phyloP scores from a whole-genome alignment of 2,329 filamentous ascomycete species.

The Trichoderma hamatum region DNA sequence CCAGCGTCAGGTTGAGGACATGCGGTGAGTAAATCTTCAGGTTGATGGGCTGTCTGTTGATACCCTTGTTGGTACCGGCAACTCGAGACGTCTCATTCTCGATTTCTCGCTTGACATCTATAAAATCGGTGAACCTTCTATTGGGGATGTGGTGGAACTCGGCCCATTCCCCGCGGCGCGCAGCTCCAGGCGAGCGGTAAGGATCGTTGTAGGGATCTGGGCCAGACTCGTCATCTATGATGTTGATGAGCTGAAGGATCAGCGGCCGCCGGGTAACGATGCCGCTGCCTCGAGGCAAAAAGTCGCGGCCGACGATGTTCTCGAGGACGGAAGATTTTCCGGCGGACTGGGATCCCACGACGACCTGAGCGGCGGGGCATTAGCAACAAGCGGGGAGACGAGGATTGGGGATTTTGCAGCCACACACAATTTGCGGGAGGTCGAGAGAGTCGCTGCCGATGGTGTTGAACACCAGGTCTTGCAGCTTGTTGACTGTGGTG shows the following conservation, averaged over 20 bases:
- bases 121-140: conserved; percentile 86
- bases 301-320: conserved; percentile 97
- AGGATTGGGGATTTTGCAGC: not conserved
- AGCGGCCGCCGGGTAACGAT: conserved; percentile 94
- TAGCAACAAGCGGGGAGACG: conserved; percentile 27
- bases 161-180: conserved; percentile 74
- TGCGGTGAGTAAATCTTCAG: conserved; percentile 98
- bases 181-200: conserved; percentile 76
- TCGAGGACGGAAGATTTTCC: conserved; percentile 98
- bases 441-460: conserved; percentile 98
- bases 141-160: conserved; percentile 96
- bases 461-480: conserved; percentile 98
- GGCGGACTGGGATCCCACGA: conserved; percentile 96
- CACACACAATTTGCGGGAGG: conserved; percentile 91
- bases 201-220: conserved; percentile 67
- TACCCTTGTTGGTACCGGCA: conserved; percentile 92
- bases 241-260: conserved; percentile 97
- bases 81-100: conserved; percentile 95
- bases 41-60: conserved; percentile 96
- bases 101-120: conserved; percentile 92
- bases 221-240: conserved; percentile 73
- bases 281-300: conserved; percentile 91
- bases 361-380: conserved; percentile 64
- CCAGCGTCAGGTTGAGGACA: conserved; percentile 92
- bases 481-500: conserved; percentile 94